Percentiles rank a stretch among this genome's conserved stretches.
Conservation (phyloP, 495 filamentous ascomycete species). For the Cercophora sp. region DNA sequence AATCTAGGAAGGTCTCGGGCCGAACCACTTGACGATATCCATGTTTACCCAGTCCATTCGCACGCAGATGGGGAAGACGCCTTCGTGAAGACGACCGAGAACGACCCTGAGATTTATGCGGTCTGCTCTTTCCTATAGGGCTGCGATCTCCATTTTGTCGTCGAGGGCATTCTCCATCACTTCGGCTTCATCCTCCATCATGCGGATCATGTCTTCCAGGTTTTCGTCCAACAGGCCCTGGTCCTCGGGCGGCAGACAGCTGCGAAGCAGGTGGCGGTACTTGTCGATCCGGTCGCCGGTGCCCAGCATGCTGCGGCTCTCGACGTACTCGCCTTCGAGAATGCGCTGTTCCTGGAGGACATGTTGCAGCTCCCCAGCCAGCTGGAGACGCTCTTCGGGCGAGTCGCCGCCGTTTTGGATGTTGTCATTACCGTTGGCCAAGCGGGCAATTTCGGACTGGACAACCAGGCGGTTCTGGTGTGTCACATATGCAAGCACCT, state of each 20-base stretch:
- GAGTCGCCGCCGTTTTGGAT: constrained; percentile 22
- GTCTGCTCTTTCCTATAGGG: constrained; percentile 11
- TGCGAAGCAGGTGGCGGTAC: constrained; percentile 42
- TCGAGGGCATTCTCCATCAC: constrained; percentile 7
- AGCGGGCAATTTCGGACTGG: constrained; percentile 27
- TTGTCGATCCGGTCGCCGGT: constrained; percentile 47
- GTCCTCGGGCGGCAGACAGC: constrained; percentile 43
- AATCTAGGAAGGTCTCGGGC: too few species aligned
- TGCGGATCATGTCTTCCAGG: constrained; percentile 45
- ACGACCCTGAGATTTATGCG: too few species aligned
- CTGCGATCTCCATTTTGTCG: constrained; percentile 20
- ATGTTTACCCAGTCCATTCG: too few species aligned
- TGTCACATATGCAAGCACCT: constrained; percentile 37
- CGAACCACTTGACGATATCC: too few species aligned
- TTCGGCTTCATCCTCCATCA: constrained; percentile 48
- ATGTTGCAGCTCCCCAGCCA: constrained; percentile 37
- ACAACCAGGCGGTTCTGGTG: constrained; percentile 40
- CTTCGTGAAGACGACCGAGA: too few species aligned
- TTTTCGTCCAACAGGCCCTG: constrained; percentile 45
- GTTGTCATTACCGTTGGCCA: constrained; percentile 27
- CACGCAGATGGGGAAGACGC: too few species aligned
- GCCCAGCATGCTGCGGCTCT: constrained; percentile 41
- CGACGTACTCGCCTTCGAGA: constrained; percentile 44
- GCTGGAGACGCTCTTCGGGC: constrained; percentile 32
- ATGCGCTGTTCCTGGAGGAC: constrained; percentile 36